phyloP scores from a whole-genome alignment of 1,139 yeast genomes.

The Trichomonascaceae sp. region DNA sequence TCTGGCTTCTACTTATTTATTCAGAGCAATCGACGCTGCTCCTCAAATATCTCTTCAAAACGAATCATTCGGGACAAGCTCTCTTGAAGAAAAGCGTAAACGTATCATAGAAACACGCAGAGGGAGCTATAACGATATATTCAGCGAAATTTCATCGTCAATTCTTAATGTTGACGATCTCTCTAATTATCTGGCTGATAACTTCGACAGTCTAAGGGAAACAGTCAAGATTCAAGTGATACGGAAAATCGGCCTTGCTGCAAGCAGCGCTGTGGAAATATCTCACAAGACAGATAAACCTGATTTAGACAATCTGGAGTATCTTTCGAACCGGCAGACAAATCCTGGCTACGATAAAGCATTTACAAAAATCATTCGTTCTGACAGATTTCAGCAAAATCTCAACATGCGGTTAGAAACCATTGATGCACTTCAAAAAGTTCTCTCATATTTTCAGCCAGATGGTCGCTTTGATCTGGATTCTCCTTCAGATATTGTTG shows the following conservation, averaged over 20 bases:
- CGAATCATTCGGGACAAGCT: not conserved
- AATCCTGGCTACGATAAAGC: slow-evolving; percentile 4
- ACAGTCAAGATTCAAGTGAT: not conserved
- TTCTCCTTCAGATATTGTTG: slow-evolving; percentile 17
- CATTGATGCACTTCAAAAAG: slow-evolving; percentile 17
- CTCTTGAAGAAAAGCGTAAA: not conserved
- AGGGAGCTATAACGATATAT: not conserved
- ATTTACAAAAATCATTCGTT: slow-evolving; percentile 12
- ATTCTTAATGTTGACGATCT: not conserved
- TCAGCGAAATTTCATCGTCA: not conserved
- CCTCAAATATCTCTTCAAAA: not conserved
- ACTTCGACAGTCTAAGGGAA: not conserved
- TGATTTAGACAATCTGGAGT: not conserved
- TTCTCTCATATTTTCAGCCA: slow-evolving; percentile 18
- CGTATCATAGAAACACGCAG: not conserved
- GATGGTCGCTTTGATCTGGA: slow-evolving; percentile 16
- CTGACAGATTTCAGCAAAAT: slow-evolving; percentile 16
- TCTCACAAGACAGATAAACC: not conserved
- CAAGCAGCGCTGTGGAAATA: not conserved
- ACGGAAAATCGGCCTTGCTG: not conserved
- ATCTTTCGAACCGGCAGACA: not conserved
- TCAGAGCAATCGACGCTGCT: not conserved
- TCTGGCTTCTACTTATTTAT: not conserved
- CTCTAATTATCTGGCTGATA: not conserved
- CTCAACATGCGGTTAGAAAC: slow-evolving; percentile 17